Conservation (phyloP, 2,329 filamentous ascomycete genomes). For the Cercospora beticola region DNA sequence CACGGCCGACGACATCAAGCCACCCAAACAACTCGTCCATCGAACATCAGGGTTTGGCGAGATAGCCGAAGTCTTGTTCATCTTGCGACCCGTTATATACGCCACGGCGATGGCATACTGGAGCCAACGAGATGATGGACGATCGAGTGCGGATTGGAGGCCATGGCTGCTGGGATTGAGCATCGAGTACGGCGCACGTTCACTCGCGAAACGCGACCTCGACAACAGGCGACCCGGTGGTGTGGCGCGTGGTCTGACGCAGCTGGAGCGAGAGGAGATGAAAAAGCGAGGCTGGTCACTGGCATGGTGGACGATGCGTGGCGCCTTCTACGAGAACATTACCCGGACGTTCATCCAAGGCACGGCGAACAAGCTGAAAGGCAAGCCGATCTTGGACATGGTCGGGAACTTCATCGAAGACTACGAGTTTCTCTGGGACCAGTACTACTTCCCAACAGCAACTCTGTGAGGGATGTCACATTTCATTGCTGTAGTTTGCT, state of each 20-base stretch:
- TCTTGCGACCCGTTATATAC: constrained; percentile 83
- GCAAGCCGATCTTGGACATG: constrained; percentile 74
- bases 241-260: constrained; percentile 68
- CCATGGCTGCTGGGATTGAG: constrained; percentile 86
- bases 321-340: constrained; percentile 93
- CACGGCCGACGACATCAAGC: constrained; percentile 94
- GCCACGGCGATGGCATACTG: constrained; percentile 76
- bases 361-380: constrained; percentile 67
- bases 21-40: constrained; percentile 82
- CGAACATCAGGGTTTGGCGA: constrained; percentile 71
- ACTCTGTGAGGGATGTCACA: constrained; percentile 46
- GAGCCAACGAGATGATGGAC: constrained; percentile 56
- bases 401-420: constrained; percentile 86
- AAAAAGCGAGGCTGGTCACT: constrained; percentile 83
- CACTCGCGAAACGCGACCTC: constrained; percentile 70
- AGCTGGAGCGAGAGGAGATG: constrained; percentile 87
- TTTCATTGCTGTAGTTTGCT: constrained; percentile 11
- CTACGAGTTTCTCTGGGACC: constrained; percentile 97
- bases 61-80: constrained; percentile 85
- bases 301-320: constrained; percentile 94
- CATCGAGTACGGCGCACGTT: constrained; percentile 85
- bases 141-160: constrained; percentile 78
- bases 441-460: constrained; percentile 83
- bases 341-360: constrained; percentile 68
- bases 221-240: constrained; percentile 65